Evolutionary conservation across 2,329 filamentous ascomycete species (phyloP), one percentile per base, ranked within the genome.

Genomic region (Diaporthe caulivora): DNA sequence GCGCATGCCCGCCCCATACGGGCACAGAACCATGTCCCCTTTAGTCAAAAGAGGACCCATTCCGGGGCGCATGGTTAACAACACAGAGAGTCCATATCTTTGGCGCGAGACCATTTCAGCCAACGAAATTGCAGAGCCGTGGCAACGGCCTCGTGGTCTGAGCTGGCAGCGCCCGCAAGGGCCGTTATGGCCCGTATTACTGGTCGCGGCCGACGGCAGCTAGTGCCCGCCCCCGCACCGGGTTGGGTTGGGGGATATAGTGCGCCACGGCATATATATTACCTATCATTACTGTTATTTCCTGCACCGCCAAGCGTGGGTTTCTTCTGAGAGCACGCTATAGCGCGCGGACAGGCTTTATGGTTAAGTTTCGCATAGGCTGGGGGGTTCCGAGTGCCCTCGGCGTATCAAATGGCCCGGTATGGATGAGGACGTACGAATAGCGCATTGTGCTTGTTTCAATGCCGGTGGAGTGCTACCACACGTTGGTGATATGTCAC

Each of bases 121-220:
- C 62, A 65, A 65, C 62, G 44, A 65, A 51, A 65, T 51, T 65
- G 29, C 44, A 65, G 60, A 65, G n/a, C 15, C 44, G 44, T n/a
- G 62, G 47, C 29, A 15, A 40, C n/a, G 31, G 26, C 31, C 47
- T 67, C 51, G 40, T 67, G 62, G 53, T 29, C n/a, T 67, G 62
- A 53, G 62, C 62, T 53, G 62, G 62, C 47, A 40, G 47, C 10
- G 47, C 31, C 47, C 47, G 31, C 44, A 40, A 53, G 26, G 47
- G 53, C 62, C 62, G 4, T 21, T 53, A 17, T 53, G 24, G 15
- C n/a, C n/a, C 29, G 40, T 53, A 11, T 53, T 17, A 67, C 62
- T 67, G 62, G 62, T 67, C 62, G 62, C 47, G 47, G 62, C 62
- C 44, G 47, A 53, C 62, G 62, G 62, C 62, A 67, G 31, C 62